Conservation (phyloP, 2,329 filamentous ascomycete genomes). For the Alternaria tenuissima region DNA sequence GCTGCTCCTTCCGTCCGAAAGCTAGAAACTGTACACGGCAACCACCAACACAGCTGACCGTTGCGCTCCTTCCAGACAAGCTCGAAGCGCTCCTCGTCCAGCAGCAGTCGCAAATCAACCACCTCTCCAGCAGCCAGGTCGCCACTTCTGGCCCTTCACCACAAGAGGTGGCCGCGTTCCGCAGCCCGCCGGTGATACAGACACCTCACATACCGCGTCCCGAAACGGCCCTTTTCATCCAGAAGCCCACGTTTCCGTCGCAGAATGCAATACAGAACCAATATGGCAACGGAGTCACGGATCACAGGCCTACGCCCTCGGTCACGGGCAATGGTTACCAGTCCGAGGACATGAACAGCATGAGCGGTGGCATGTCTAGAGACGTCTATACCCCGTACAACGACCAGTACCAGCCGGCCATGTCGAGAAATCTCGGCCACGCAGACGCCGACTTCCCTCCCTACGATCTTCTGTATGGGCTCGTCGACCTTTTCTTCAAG, state of each 20-base stretch:
- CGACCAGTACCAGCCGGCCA: conserved; percentile 42
- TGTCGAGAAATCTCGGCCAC: conserved; percentile 38
- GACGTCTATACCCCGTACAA: conserved; percentile 42
- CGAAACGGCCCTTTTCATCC: conserved; percentile 57
- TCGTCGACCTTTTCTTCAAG: conserved; percentile 70
- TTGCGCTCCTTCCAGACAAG: conserved; percentile 48
- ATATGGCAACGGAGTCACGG: conserved; percentile 51
- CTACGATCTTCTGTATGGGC: conserved; percentile 66
- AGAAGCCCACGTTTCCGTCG: conserved; percentile 53
- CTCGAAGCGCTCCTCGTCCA: conserved; percentile 55
- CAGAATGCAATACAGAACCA: conserved; percentile 42
- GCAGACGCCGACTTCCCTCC: conserved; percentile 62
- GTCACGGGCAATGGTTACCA: conserved; percentile 42
- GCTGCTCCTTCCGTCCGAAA: neutral
- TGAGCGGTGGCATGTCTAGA: conserved; percentile 36
- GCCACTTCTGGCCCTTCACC: conserved; percentile 36
- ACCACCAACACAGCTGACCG: conserved; percentile 10
- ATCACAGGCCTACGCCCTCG: conserved; percentile 32
- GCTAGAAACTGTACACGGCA: neutral
- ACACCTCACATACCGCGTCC: conserved; percentile 54
- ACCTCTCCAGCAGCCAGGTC: conserved; percentile 48
- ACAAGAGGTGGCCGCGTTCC: conserved; percentile 45
- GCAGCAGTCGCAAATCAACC: conserved; percentile 58
- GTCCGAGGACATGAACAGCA: conserved; percentile 33
- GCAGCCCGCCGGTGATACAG: conserved; percentile 48